phyloP scores from a whole-genome alignment of 257 asterid genomes.

The Primulina tabacum region DNA sequence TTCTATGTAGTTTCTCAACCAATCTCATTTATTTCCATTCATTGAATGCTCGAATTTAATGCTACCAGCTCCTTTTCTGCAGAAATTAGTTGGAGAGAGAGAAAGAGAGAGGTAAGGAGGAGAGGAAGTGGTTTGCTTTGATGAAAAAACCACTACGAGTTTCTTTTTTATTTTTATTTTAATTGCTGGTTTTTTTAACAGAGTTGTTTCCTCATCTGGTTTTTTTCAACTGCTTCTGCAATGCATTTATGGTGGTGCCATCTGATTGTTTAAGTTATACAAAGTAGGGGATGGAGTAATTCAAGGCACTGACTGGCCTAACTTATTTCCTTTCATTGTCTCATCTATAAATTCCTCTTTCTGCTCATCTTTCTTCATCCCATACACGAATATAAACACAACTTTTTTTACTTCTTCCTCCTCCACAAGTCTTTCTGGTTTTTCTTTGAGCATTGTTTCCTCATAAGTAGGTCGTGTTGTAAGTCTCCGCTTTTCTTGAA shows the following conservation, averaged over 20 bases:
- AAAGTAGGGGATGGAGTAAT: slow-evolving; percentile 41
- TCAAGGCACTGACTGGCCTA: slow-evolving; percentile 69
- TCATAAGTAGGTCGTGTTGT: background rate
- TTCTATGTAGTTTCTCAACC: slow-evolving; percentile 55
- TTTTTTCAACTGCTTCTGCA: slow-evolving; percentile 42
- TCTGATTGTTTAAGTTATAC: slow-evolving; percentile 43
- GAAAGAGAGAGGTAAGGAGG: slow-evolving; percentile 18
- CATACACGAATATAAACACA: slow-evolving; percentile 6
- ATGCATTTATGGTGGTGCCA: slow-evolving; percentile 68
- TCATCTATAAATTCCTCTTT: slow-evolving; percentile 53
- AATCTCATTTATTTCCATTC: slow-evolving; percentile 73
- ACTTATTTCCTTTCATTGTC: slow-evolving; percentile 41
- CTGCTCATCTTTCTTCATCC: slow-evolving; percentile 29
- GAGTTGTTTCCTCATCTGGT: slow-evolving; percentile 29
- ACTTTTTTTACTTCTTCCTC: background rate
- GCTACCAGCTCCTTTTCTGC: slow-evolving; percentile 53
- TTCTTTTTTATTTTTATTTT: slow-evolving; percentile 12
- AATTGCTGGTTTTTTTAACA: slow-evolving; percentile 18
- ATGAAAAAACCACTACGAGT: slow-evolving; percentile 22
- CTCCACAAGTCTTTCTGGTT: slow-evolving; percentile 2
- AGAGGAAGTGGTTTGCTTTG: slow-evolving; percentile 15
- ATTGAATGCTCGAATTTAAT: slow-evolving; percentile 69
- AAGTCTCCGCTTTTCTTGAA: background rate
- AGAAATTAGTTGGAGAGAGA: slow-evolving; percentile 50
- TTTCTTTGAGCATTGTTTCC: background rate